A percentile compares a stretch with the other conserved stretches of the same genome.
phyloP scores from a whole-genome alignment of 2,329 filamentous ascomycete species.

The Cryoendolithus antarcticus region DNA sequence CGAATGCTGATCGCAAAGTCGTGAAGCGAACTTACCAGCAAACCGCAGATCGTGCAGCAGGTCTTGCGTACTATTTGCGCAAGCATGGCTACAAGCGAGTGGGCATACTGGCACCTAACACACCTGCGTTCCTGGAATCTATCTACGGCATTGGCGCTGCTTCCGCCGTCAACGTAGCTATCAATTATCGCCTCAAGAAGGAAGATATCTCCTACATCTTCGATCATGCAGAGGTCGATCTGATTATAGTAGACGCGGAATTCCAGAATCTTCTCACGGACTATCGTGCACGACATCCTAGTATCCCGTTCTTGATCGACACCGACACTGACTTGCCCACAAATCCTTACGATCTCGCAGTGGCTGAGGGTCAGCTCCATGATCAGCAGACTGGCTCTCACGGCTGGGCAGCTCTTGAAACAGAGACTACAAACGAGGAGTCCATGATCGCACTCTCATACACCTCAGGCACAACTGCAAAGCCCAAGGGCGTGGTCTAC shows the following conservation, averaged over 20 bases:
- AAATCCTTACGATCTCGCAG: conserved; percentile 71
- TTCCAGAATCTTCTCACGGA: conserved; percentile 57
- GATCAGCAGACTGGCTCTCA: conserved; percentile 53
- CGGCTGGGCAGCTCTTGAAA: conserved; percentile 67
- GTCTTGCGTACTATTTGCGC: conserved; percentile 75
- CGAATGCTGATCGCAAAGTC: conserved; percentile 62
- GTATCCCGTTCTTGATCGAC: conserved; percentile 65
- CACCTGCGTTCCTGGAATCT: conserved; percentile 81
- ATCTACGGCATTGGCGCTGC: conserved; percentile 80
- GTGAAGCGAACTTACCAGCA: conserved; percentile 68
- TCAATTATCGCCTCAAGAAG: conserved; percentile 63
- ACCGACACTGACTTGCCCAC: conserved; percentile 68
- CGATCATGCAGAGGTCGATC: conserved; percentile 71
- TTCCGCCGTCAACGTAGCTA: conserved; percentile 58
- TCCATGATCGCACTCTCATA: conserved; percentile 78
- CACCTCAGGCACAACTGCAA: conserved; percentile 83
- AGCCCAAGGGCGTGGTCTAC: conserved; percentile 85
- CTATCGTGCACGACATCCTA: conserved; percentile 49
- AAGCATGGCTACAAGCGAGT: conserved; percentile 64
- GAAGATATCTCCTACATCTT: conserved; percentile 90
- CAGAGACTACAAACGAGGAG: conserved; percentile 63
- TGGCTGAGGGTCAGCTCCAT: conserved; percentile 65
- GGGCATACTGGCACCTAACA: conserved; percentile 82
- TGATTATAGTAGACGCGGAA: conserved; percentile 77
- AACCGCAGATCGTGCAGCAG: conserved; percentile 73